These are phyloP conservation scores for Suhomyces kilbournensis DNA, from an alignment of 805 yeast genomes.

Conservation along the genomic window DNA sequence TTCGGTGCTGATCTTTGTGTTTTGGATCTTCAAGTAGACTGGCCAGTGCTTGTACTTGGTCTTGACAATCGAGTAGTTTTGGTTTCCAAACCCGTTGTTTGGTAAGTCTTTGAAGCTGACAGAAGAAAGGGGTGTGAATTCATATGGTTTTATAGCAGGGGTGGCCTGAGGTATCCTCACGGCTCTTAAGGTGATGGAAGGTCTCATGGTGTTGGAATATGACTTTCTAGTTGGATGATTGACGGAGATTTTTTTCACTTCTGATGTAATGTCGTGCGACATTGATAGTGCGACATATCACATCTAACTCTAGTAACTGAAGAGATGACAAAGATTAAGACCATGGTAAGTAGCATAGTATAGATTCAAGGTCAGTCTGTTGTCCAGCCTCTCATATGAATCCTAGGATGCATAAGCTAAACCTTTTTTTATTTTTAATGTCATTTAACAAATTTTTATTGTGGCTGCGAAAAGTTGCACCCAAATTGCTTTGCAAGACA, in stretches of 20 bases:
- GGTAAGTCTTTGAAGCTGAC: slow-evolving; percentile 24
- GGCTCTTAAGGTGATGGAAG: slow-evolving; percentile 20
- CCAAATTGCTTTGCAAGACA: neutral
- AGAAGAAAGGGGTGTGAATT: slow-evolving; percentile 28
- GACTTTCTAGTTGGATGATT: slow-evolving; percentile 15
- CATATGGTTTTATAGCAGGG: slow-evolving; percentile 17
- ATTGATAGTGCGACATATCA: neutral
- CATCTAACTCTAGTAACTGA: no score
- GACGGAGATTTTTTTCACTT: neutral
- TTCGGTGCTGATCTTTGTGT: slow-evolving; percentile 68
- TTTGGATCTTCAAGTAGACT: slow-evolving; percentile 69
- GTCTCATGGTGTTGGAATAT: slow-evolving; percentile 21
- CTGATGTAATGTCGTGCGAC: neutral
- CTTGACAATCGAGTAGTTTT: slow-evolving; percentile 45
- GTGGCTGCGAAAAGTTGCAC: neutral
- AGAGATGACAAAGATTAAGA: no score
- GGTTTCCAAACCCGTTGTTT: slow-evolving; percentile 33
- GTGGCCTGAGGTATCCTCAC: slow-evolving; percentile 20
- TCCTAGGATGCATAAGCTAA: no score
- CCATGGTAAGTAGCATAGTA: no score
- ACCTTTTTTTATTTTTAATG: no score
- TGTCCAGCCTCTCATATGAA: no score
- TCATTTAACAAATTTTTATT: neutral
- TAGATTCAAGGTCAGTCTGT: no score
- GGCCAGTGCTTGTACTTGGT: slow-evolving; percentile 71